phyloP scores from a whole-genome alignment of 768 basidiomycete species.

The Amanita muscaria region DNA sequence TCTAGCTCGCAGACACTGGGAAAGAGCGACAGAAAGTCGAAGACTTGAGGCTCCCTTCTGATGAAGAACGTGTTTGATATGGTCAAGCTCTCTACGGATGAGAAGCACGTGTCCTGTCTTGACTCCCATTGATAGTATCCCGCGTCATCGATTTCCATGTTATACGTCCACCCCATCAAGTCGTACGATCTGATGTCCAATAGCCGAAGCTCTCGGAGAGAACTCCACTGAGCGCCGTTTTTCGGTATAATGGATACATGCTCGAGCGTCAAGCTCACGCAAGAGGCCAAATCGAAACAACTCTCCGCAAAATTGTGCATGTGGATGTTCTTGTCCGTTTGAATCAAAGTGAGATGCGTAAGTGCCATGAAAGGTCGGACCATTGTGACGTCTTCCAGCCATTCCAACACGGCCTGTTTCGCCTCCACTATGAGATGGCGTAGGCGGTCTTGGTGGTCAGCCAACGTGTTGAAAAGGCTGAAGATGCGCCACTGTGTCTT shows the following conservation, averaged over 20 bases:
- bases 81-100: neutral
- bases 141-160: neutral
- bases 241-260: neutral
- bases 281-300: constrained; percentile 3
- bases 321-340: neutral
- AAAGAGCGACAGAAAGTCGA: constrained; percentile 2
- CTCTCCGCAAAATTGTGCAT: neutral
- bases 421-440: constrained; percentile 1
- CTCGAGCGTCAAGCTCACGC: neutral
- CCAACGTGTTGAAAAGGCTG: neutral
- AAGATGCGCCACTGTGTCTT: neutral
- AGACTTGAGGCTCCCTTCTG: neutral
- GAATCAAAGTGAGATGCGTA: constrained; percentile 3
- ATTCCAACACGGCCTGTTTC: neutral
- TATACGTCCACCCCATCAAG: constrained; percentile 1
- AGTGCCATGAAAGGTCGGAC: neutral
- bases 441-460: neutral
- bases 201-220: neutral
- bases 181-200: constrained; percentile 1
- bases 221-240: neutral
- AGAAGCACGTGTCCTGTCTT: neutral
- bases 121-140: neutral
- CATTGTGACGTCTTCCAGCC: neutral
- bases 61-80: constrained; percentile 3
- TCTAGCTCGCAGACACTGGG: constrained; percentile 2